Base-by-base conservation (phyloP, 1,284 basidiomycete genomes). In the Cutaneotrichosporon dermatis region DNA sequence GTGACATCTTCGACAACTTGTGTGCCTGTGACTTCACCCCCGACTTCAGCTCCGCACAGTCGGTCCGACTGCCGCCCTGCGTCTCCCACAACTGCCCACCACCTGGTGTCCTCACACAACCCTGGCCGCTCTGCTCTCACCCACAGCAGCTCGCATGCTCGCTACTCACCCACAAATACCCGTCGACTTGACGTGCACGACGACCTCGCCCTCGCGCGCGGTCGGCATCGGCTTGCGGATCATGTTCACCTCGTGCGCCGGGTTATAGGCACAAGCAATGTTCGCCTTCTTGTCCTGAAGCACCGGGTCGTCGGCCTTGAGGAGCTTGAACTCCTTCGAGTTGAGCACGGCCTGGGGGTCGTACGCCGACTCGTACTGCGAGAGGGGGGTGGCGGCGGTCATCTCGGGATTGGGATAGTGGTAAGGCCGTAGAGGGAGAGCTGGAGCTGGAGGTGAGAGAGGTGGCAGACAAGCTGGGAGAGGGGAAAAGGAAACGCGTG, bases 161-260 rank as follows among this genome's bases (percentile, higher is more conserved):
- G 39, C 39, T 40, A 71, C 76, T 68, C 62, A 78, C 69, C 79
- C 79, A 59, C 79, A 81, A 53, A 81, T 80, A n/a, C 80, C 80
- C 1, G 78, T 80, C 16, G 80, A 74, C 16, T 70, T 62, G 37
- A 81, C 76, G 50, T 79, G 77, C 4, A 81, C 71, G 11, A 80
- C 65, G 12, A 74, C 77, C 63, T 81, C 78, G 1, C 79, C 79
- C 35, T 62, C 59, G 0, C 77, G 70, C 13, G 79, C 68, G 37
- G 59, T 66, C 1, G 72, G 71, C 37, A 60, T 60, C 4, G 79
- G 79, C 68, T 80, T 80, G 36, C 70, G 59, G 35, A 80, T 69
- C 64, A 80, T 64, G 59, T 79, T 69, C 6, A 80, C 67, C 65
- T 80, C 74, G 50, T 79, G 76, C 8, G 66, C 66, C 1, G 71